These are phyloP conservation scores for Pulveroboletus frians DNA, from an alignment of 768 basidiomycete genomes.

Conservation along the genomic window DNA sequence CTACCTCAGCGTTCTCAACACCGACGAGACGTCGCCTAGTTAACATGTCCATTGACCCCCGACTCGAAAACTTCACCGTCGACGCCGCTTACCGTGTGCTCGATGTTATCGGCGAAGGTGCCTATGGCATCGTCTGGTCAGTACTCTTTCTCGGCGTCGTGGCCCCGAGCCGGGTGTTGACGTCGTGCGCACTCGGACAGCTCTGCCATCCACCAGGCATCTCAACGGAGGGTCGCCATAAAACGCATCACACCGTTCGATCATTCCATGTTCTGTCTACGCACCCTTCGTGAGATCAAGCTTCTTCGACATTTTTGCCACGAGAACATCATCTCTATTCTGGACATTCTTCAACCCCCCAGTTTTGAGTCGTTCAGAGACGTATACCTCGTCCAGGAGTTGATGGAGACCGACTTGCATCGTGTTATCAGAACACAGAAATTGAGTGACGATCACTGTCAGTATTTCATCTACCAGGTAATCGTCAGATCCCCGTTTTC, in stretches of 20 bases:
- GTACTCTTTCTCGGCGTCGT: neutral
- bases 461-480: slow-evolving; percentile 97
- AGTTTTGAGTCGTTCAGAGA: slow-evolving; percentile 78
- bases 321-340: slow-evolving; percentile 90
- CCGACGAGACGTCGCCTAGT: slow-evolving; percentile 3
- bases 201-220: slow-evolving; percentile 74
- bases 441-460: slow-evolving; percentile 90
- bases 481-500: slow-evolving; percentile 13
- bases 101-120: slow-evolving; percentile 90
- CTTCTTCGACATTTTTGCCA: slow-evolving; percentile 82
- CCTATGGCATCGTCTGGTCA: slow-evolving; percentile 83
- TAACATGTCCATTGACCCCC: slow-evolving; percentile 22
- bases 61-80: slow-evolving; percentile 44
- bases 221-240: slow-evolving; percentile 85
- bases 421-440: slow-evolving; percentile 94
- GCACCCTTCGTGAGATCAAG: slow-evolving; percentile 86
- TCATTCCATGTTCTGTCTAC: slow-evolving; percentile 87
- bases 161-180: neutral
- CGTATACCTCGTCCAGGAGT: slow-evolving; percentile 70
- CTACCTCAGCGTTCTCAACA: slow-evolving; percentile 2
- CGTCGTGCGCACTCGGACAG: slow-evolving; percentile 25
- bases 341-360: slow-evolving; percentile 86
- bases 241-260: slow-evolving; percentile 95
- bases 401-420: slow-evolving; percentile 93
- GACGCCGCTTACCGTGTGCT: slow-evolving; percentile 62